phyloP scores from a whole-genome alignment of 352 stramenopile genomes.

The Stramenopiles sp. region DNA sequence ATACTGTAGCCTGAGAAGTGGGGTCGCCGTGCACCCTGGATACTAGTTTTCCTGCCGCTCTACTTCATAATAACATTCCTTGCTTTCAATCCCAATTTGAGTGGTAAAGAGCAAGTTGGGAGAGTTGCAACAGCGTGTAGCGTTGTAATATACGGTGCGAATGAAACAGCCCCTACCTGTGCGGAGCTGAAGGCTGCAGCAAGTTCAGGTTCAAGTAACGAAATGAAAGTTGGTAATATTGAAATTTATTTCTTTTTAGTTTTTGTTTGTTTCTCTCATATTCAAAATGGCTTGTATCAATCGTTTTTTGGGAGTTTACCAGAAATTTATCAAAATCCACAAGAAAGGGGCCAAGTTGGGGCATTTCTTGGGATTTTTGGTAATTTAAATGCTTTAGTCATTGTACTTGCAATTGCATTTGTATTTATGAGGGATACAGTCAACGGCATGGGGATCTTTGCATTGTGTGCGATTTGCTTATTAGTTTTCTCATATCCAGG shows the following conservation, averaged over 20 bases:
- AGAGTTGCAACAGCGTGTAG: neutral
- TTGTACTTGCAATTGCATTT: neutral
- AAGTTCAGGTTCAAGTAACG: neutral
- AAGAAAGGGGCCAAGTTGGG: neutral
- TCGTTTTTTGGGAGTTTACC: neutral
- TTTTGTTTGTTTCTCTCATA: neutral
- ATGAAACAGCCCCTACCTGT: neutral
- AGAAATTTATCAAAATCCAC: neutral
- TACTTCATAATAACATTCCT: neutral
- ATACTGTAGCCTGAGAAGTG: neutral
- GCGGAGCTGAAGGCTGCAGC: neutral
- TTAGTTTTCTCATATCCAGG: neutral
- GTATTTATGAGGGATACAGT: neutral
- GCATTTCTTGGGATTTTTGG: neutral
- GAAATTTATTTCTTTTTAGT: neutral
- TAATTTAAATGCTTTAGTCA: neutral
- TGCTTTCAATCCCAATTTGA: neutral
- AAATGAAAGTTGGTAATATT: neutral
- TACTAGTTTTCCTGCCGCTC: neutral
- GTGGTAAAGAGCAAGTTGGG: neutral
- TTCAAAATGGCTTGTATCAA: neutral
- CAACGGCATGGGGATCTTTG: neutral
- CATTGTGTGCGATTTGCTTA: neutral
- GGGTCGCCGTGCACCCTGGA: neutral
- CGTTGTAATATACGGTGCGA: neutral